phyloP scores from a whole-genome alignment of 2,329 filamentous ascomycete genomes.

The Arthroderma sp. region DNA sequence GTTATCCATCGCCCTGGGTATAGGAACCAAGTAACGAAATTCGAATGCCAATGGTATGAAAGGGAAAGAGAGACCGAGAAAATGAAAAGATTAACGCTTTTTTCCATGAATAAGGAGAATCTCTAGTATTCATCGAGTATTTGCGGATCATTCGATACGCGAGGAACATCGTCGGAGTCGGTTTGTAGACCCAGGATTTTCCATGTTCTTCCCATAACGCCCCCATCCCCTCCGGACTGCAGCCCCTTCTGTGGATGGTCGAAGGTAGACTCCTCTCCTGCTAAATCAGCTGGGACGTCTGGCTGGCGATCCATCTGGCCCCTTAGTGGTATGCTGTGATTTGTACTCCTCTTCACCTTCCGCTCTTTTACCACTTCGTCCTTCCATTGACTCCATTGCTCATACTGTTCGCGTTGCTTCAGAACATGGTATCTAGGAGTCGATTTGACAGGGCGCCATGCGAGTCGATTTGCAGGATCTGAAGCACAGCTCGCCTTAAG shows the following conservation, averaged over 20 bases:
- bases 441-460: constrained; percentile 33
- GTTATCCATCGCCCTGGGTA: not conserved
- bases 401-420: constrained; percentile 35
- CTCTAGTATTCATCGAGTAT: not conserved
- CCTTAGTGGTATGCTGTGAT: too few relatives aligned
- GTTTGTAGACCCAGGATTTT: constrained; percentile 30
- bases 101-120: not conserved
- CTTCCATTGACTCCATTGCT: constrained; percentile 36
- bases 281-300: not conserved
- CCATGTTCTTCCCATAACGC: constrained; percentile 33
- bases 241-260: constrained; percentile 11
- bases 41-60: not conserved
- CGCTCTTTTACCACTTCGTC: constrained; percentile 31
- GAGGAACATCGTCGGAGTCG: constrained; percentile 8
- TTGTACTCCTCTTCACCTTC: constrained; percentile 20
- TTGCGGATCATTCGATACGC: not conserved
- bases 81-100: not conserved
- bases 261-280: not conserved
- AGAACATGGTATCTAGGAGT: constrained; percentile 35
- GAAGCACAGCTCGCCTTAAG: constrained; percentile 26
- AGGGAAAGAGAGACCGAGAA: not conserved
- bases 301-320: not conserved
- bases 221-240: constrained; percentile 16
- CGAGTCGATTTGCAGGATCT: constrained; percentile 20
- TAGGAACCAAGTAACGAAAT: not conserved